A percentile compares a stretch with the other conserved stretches of the same genome.
phyloP scores from a whole-genome alignment of 805 yeast species.

The Starmerella floris region DNA sequence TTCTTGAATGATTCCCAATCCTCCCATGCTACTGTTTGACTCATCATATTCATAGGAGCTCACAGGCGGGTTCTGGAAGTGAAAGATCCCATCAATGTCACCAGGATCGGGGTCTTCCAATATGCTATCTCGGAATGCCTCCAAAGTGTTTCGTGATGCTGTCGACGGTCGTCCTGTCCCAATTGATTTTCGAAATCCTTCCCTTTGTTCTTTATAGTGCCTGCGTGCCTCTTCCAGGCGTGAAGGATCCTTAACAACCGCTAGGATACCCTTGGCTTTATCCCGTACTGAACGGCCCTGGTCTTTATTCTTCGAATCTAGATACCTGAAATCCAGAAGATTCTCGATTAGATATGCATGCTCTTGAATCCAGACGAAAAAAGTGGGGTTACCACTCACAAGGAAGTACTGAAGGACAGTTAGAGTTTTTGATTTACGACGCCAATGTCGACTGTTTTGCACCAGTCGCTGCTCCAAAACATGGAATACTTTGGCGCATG shows the following conservation, averaged over 20 bases:
- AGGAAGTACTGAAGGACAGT: slow-evolving; percentile 21
- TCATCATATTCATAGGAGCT: neutral
- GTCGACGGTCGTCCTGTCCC: slow-evolving; percentile 20
- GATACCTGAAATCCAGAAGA: slow-evolving; percentile 11
- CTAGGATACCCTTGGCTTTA: slow-evolving; percentile 22
- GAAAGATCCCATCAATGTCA: slow-evolving; percentile 9
- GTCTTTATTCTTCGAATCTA: slow-evolving; percentile 23
- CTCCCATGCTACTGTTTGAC: neutral
- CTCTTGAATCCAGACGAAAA: slow-evolving; percentile 16
- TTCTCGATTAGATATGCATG: slow-evolving; percentile 7
- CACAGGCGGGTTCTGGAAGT: neutral
- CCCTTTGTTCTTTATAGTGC: slow-evolving; percentile 22
- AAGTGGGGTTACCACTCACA: slow-evolving; percentile 19
- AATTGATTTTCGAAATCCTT: slow-evolving; percentile 23
- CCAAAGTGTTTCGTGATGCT: slow-evolving; percentile 21
- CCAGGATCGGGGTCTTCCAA: slow-evolving; percentile 16
- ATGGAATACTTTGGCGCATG: slow-evolving; percentile 14
- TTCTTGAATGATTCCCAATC: slow-evolving; percentile 10
- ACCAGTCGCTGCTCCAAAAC: slow-evolving; percentile 19
- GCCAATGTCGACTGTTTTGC: slow-evolving; percentile 21
- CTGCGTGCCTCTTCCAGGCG: slow-evolving; percentile 23
- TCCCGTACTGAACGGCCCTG: slow-evolving; percentile 26
- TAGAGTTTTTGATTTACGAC: slow-evolving; percentile 21
- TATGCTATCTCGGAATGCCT: slow-evolving; percentile 17
- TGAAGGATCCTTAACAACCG: slow-evolving; percentile 21